Evolutionary conservation across 192 early-diverging fungal species (phyloP).

Genomic region (Thoreauomyces humboldtii): DNA sequence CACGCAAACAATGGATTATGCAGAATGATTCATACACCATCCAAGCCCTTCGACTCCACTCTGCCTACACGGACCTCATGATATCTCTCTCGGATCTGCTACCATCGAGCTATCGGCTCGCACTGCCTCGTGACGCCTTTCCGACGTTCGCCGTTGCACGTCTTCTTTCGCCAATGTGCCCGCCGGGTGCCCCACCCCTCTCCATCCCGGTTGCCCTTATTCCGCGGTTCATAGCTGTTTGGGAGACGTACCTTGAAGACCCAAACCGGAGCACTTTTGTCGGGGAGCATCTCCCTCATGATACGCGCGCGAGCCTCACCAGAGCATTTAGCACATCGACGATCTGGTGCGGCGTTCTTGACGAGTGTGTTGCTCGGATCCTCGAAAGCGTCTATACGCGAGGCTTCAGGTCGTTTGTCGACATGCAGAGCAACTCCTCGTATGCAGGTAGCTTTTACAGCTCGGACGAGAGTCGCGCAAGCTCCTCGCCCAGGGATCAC

Average conservation of each 20-base stretch:
- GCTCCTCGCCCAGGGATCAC: no score
- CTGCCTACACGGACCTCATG: constrained; percentile 2
- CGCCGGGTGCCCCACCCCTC: constrained; percentile 4
- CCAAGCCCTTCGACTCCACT: constrained; percentile 2
- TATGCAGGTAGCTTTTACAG: no score
- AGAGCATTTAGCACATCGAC: neutral
- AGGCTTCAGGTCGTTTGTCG: neutral
- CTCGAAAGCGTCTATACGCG: neutral
- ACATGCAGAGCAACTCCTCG: no score
- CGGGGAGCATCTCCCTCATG: neutral
- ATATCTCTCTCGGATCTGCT: neutral
- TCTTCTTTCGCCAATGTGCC: neutral
- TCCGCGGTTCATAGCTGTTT: neutral
- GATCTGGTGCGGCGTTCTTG: constrained; percentile 1
- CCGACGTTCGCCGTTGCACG: neutral
- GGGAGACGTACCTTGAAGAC: constrained; percentile 3
- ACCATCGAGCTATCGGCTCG: neutral
- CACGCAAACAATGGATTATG: no score
- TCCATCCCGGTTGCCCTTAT: neutral
- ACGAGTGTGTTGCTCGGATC: neutral
- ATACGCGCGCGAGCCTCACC: neutral
- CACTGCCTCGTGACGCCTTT: neutral
- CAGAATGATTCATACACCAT: constrained; percentile 4
- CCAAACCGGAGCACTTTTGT: neutral
- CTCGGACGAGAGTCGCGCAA: no score